Base-by-base conservation (phyloP, 441 rosid genomes). In the Pelargonium cotyledonis region DNA sequence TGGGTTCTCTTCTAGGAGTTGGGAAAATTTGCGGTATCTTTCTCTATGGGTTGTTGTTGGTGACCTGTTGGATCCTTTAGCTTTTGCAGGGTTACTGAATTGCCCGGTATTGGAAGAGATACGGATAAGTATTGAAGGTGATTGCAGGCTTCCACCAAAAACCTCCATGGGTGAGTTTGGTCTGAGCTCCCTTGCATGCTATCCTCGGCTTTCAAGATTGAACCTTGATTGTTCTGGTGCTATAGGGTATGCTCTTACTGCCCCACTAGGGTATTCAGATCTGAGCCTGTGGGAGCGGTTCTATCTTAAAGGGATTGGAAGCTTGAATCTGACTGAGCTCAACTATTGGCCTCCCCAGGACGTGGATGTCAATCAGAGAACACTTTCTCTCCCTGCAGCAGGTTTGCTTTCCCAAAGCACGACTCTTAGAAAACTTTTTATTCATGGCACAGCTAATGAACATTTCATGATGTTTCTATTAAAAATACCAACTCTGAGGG, bases 251-350 rank as follows among this genome's bases (percentile, higher is more conserved):
- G 51, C 51, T 8, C 51, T 46, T 46, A 46, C 51, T 9, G 51
- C 51, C 51, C 51, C 51, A 46, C 11, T 46, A 7, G 51, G 51
- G 51, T 46, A 46, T 46, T 46, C 51, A 7, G 51, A 46, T 46
- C 51, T 46, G 51, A 46, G 51, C 51, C 8, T 46, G 51, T 46
- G 51, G 51, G 51, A 46, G 51, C 51, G 51, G 51, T 46, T 46
- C 51, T 46, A 7, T 46, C 51, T 46, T 46, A 46, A 9, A 46
- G 51, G 51, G 51, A 46, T 46, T 46, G 12, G 12, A 12, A 46
- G 8, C 51, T 46, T 46, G 51, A 46, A 46, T 8, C 51, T 46
- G 51, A 46, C 10, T 7, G 51, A 46, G 51, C 51, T 46, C 12
- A 46, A 46, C 51, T 46, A 46, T 46, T 46, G 51, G 51, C 51